Evolutionary conservation across 129 eudicot genomes (phyloP).

Genomic region (Gnaphalium uliginosum): DNA sequence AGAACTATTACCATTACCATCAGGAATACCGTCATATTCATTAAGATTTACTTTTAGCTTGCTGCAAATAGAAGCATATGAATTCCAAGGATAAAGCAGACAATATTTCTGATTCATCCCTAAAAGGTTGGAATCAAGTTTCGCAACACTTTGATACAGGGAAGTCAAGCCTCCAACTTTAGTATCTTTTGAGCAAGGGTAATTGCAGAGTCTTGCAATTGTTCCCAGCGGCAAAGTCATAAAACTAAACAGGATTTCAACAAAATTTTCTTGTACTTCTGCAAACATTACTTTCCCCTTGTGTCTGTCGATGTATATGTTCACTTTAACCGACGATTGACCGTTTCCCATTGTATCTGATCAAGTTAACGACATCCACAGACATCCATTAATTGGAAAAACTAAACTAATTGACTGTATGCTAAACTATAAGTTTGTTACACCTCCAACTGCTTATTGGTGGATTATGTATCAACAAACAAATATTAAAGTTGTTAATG

Average conservation of each 20-base stretch:
- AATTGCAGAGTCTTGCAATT: slow-evolving; percentile 20
- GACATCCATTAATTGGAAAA: no score
- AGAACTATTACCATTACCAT: background rate
- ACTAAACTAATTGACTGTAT: no score
- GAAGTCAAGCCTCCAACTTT: slow-evolving; percentile 40
- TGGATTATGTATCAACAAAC: no score
- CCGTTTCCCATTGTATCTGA: slow-evolving; percentile 4
- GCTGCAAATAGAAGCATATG: slow-evolving; percentile 9
- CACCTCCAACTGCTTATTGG: no score
- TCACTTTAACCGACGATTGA: slow-evolving; percentile 17
- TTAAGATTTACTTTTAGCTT: slow-evolving; percentile 33
- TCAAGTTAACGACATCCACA: no score
- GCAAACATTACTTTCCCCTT: slow-evolving; percentile 41
- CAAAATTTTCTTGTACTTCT: slow-evolving; percentile 35
- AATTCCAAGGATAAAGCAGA: slow-evolving; percentile 28
- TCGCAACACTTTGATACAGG: slow-evolving; percentile 26
- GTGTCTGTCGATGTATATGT: slow-evolving; percentile 29
- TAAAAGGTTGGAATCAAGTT: slow-evolving; percentile 27
- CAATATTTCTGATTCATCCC: background rate
- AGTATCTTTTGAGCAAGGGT: background rate
- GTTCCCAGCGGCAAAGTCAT: slow-evolving; percentile 46
- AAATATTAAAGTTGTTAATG: no score
- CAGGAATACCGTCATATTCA: background rate
- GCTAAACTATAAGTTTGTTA: no score
- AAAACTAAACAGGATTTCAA: slow-evolving; percentile 38